phyloP scores from a whole-genome alignment of 2,329 filamentous ascomycete genomes.

The Xylaria multiplex region DNA sequence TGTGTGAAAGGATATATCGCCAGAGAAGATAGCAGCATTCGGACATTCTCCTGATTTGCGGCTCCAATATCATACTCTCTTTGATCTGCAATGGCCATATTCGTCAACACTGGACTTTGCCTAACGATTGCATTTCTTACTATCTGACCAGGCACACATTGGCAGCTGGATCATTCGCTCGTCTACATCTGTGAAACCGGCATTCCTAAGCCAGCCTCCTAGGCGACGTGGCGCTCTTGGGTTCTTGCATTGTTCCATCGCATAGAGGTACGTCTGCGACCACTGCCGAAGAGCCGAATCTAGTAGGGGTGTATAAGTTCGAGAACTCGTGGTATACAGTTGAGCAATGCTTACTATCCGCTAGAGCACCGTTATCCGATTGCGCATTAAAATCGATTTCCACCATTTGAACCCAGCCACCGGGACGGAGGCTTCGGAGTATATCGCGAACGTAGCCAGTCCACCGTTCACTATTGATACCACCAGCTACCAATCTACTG shows the following conservation, averaged over 20 bases:
- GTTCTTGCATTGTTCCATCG: slow-evolving; percentile 71
- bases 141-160: slow-evolving; percentile 74
- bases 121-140: slow-evolving; percentile 55
- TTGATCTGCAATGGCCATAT: slow-evolving; percentile 52
- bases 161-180: slow-evolving; percentile 70
- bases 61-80: slow-evolving; percentile 64
- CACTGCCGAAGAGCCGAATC: slow-evolving; percentile 73
- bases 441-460: slow-evolving; percentile 79
- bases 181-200: slow-evolving; percentile 76
- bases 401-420: slow-evolving; percentile 89
- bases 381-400: slow-evolving; percentile 88
- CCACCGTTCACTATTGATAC: slow-evolving; percentile 80
- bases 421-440: slow-evolving; percentile 73
- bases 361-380: slow-evolving; percentile 83
- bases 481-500: slow-evolving; percentile 76
- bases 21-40: slow-evolving; percentile 63
- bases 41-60: slow-evolving; percentile 65
- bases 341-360: slow-evolving; percentile 59
- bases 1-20: slow-evolving; percentile 67
- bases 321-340: slow-evolving; percentile 1
- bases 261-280: slow-evolving; percentile 72
- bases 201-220: slow-evolving; percentile 65
- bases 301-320: slow-evolving; percentile 46
- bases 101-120: slow-evolving; percentile 34
- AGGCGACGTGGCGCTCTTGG: slow-evolving; percentile 71